Percentiles rank a stretch among this genome's conserved stretches.
Evolutionary conservation across 2,329 filamentous ascomycete species (phyloP).

Genomic region (Diplodia mutila): DNA sequence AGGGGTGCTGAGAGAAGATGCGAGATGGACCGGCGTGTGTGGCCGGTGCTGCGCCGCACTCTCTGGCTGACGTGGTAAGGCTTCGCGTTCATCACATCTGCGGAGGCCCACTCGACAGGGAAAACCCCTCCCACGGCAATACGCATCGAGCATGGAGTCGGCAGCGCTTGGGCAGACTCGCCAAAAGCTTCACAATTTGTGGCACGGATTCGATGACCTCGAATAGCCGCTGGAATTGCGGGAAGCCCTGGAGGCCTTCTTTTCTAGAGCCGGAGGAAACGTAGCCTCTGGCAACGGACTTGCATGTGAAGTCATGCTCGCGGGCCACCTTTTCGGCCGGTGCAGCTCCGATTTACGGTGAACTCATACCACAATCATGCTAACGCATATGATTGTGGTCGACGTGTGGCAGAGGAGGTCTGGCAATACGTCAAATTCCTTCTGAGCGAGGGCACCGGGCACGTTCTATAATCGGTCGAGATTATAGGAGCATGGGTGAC

Average conservation of each 20-base stretch:
- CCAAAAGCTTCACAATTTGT: not conserved
- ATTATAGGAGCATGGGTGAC: conserved; percentile 4
- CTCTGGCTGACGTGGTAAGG: conserved; percentile 20
- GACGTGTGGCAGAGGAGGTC: not conserved
- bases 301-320: not conserved
- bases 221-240: not conserved
- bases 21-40: conserved; percentile 3
- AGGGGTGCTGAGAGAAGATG: conserved; percentile 13
- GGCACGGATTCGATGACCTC: not conserved
- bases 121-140: not conserved
- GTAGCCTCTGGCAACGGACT: not conserved
- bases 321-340: not conserved
- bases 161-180: not conserved
- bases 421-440: not conserved
- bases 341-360: not conserved
- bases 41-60: conserved; percentile 19
- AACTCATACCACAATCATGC: not conserved
- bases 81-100: not conserved
- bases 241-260: not conserved
- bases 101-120: not conserved
- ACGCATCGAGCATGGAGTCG: not conserved
- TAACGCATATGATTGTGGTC: not conserved
- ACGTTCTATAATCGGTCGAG: not conserved
- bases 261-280: not conserved
- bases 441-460: not conserved